Evolutionary conservation across 2,329 filamentous ascomycete genomes (phyloP), one percentile per base, ranked within the genome.

Genomic region (Fusarium mundagurra): DNA sequence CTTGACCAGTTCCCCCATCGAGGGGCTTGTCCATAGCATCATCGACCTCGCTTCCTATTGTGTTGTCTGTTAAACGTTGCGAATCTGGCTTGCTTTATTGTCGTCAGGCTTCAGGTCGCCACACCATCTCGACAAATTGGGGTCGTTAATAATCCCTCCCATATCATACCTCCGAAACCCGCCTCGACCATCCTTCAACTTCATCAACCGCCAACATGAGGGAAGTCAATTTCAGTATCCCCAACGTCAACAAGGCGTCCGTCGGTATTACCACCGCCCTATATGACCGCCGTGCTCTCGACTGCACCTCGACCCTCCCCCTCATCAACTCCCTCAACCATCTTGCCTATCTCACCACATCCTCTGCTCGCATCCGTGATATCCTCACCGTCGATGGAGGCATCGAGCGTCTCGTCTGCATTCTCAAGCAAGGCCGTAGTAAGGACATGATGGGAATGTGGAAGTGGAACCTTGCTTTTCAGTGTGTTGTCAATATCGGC

Each of bases 361-460:
- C 96, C 7, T 99, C 96, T 6, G 96, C 96, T 72, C 94, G 96
- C 72, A 99, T 99, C 83, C 92, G 96, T 79, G 96, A 99, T 82
- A 99, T 99, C 73, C 90, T 99, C 75, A 98, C 96, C 65, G 94
- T 99, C 85, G 96, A 99, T 93, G 96, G 96, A 84, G 96, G 96
- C 72, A 96, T 99, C 83, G 96, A 99, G 86, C 88, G 96, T 75
- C 87, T 99, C 77, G 94, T 99, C 82, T 98, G 95, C 89, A 98
- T 99, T 81, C 90, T 99, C 83, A 99, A 99, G 85, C 94, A 98
- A 84, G 96, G 96, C 73, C 90, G 96, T 81, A 98, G 94, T 85
- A 97, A 95, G 84, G 96, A 99, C 82, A 93, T 98, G 92, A 98
- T 98, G 96, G 96, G 98, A 83, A 98, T 98, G 94, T 99, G 96